Conservation (phyloP, 345 rosid species). For the Trapa bicornis region DNA sequence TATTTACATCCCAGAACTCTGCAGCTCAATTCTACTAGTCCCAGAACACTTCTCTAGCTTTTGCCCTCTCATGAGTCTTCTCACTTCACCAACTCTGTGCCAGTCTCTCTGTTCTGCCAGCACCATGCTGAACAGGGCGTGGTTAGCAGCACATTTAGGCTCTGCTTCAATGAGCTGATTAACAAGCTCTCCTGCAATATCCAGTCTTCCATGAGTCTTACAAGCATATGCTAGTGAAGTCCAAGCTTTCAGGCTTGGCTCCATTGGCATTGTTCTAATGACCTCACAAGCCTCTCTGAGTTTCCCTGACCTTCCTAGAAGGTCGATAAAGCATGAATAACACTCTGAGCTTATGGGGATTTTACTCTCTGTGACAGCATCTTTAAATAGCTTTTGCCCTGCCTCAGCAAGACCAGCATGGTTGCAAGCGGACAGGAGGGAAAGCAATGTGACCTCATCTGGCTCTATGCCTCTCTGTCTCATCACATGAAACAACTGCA, state of each 20-base stretch:
- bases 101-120: slow-evolving; percentile 30
- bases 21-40: slow-evolving; percentile 27
- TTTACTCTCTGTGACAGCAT: slow-evolving; percentile 11
- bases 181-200: slow-evolving; percentile 24
- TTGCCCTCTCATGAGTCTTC: slow-evolving; percentile 30
- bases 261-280: slow-evolving; percentile 35
- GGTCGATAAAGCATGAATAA: slow-evolving; percentile 45
- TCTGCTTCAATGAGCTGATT: slow-evolving; percentile 27
- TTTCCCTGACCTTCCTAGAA: slow-evolving; percentile 47
- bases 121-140: slow-evolving; percentile 33
- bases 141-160: slow-evolving; percentile 39
- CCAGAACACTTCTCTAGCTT: slow-evolving; percentile 30
- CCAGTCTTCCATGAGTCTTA: slow-evolving; percentile 31
- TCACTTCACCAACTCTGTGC: slow-evolving; percentile 34
- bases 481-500: slow-evolving; percentile 33
- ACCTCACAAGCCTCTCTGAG: slow-evolving; percentile 30
- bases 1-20: background rate
- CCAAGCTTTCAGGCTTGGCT: slow-evolving; percentile 32
- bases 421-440: slow-evolving; percentile 45
- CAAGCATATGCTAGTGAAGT: slow-evolving; percentile 45
- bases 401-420: slow-evolving; percentile 38
- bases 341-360: slow-evolving; percentile 26
- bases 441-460: slow-evolving; percentile 35
- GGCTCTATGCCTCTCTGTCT: slow-evolving; percentile 17
- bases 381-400: slow-evolving; percentile 29